phyloP scores from a whole-genome alignment of 169 alveolate species.

The Plasmodium gallinaceum region DNA sequence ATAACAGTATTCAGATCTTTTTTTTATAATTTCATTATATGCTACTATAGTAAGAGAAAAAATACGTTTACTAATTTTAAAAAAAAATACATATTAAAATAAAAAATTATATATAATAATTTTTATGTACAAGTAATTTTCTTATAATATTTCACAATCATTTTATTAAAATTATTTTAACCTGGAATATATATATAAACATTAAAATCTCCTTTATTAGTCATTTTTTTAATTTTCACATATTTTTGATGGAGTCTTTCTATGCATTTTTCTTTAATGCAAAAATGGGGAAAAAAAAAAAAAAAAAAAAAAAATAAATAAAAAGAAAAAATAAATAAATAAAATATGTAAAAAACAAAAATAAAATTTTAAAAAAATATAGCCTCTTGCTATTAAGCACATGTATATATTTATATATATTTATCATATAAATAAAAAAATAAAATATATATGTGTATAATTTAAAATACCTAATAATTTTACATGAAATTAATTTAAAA shows the following conservation, averaged over 20 bases:
- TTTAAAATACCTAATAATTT: too few relatives aligned
- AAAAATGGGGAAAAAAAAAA: neutral
- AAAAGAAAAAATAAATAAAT: neutral
- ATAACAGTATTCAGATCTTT: slow-evolving; percentile 24
- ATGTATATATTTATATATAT: neutral
- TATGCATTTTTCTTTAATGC: neutral
- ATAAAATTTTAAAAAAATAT: too few relatives aligned
- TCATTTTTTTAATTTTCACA: slow-evolving; percentile 1
- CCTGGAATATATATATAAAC: slow-evolving; percentile 46
- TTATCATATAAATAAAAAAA: neutral
- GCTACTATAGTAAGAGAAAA: slow-evolving; percentile 26
- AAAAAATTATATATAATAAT: neutral
- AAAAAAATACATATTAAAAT: neutral
- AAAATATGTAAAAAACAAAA: neutral
- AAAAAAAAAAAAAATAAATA: neutral
- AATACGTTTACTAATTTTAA: too few relatives aligned
- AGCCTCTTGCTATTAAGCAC: neutral
- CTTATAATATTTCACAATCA: neutral
- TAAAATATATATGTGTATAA: too few relatives aligned
- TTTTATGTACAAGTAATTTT: neutral
- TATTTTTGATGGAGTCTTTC: neutral
- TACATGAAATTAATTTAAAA: neutral
- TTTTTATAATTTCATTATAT: slow-evolving; percentile 11
- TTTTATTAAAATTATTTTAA: slow-evolving; percentile 19
- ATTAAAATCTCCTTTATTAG: slow-evolving; percentile 10